Evolutionary conservation across 129 eudicot species (phyloP).

Genomic region (Escallonia herrerae): DNA sequence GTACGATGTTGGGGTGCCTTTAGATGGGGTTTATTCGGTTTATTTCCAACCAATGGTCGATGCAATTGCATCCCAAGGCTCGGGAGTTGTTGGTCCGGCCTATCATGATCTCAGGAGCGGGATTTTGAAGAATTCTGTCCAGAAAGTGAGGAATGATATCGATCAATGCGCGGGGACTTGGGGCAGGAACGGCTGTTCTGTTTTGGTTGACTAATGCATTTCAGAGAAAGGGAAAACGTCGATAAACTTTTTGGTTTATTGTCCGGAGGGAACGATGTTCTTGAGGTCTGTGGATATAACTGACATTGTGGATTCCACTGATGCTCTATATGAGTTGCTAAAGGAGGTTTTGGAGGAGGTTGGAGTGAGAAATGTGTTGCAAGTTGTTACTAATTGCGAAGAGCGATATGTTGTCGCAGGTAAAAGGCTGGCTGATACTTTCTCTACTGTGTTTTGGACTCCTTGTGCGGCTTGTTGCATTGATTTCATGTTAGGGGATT

Average conservation of each 20-base stretch:
- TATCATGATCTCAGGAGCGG: constrained; percentile 73
- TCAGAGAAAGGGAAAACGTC: constrained; percentile 52
- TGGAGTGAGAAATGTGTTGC: constrained; percentile 74
- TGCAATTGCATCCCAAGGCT: constrained; percentile 63
- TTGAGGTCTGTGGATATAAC: constrained; percentile 72
- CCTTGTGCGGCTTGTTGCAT: constrained; percentile 85
- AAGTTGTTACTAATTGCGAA: constrained; percentile 57
- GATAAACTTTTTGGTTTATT: constrained; percentile 54
- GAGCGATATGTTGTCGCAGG: constrained; percentile 60
- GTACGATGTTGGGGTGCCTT: constrained; percentile 65
- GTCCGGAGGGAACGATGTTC: constrained; percentile 77
- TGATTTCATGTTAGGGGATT: constrained; percentile 69
- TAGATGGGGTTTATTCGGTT: constrained; percentile 71
- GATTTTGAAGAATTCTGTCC: constrained; percentile 62
- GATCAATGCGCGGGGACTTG: constrained; percentile 56
- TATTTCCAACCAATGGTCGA: constrained; percentile 89
- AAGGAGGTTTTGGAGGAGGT: constrained; percentile 82
- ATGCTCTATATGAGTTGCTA: constrained; percentile 43
- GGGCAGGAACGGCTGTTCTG: constrained; percentile 73
- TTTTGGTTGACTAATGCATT: constrained; percentile 65
- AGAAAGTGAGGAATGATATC: constrained; percentile 54
- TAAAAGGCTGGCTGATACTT: constrained; percentile 46
- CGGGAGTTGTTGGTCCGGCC: constrained; percentile 51
- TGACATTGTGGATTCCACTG: constrained; percentile 32
- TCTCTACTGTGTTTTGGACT: constrained; percentile 74